Percentiles rank a stretch among this genome's conserved stretches.
These are phyloP conservation scores for Rubia yunnanensis DNA, from an alignment of 257 asterid species.

Conservation along the genomic window DNA sequence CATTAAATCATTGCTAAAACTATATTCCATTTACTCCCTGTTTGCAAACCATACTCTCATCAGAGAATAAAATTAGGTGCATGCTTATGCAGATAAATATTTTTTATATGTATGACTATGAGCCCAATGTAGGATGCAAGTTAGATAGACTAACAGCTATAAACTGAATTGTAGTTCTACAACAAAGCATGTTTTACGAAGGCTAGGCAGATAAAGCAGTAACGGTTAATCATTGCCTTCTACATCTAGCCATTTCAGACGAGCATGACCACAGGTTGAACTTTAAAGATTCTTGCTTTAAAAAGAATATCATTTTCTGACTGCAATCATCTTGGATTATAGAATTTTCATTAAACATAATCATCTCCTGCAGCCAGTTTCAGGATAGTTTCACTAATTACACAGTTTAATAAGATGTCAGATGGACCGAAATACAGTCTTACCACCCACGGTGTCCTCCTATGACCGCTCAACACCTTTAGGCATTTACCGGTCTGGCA, in stretches of 20 bases:
- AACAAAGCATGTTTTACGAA: neutral
- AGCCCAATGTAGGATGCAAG: neutral
- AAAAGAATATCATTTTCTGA: neutral
- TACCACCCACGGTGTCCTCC: conserved; percentile 99
- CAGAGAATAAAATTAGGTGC: neutral
- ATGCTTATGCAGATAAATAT: neutral
- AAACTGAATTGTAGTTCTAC: neutral
- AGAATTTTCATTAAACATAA: neutral
- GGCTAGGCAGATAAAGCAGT: neutral
- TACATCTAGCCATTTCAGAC: neutral
- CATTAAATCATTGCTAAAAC: neutral
- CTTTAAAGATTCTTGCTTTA: neutral
- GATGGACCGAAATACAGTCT: conserved; percentile 26
- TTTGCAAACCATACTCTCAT: neutral
- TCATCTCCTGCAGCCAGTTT: neutral
- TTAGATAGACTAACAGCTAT: neutral
- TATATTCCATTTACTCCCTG: neutral
- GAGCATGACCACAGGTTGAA: neutral
- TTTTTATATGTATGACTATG: neutral
- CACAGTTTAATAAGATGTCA: conserved; percentile 1
- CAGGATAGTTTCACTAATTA: neutral
- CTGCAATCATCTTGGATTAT: neutral
- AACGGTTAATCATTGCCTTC: neutral
- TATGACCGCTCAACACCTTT: conserved; percentile 94
- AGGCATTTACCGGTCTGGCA: conserved; percentile 86